Evolutionary conservation across 495 filamentous ascomycete species (phyloP).

Genomic region (Trichoderma reesei): DNA sequence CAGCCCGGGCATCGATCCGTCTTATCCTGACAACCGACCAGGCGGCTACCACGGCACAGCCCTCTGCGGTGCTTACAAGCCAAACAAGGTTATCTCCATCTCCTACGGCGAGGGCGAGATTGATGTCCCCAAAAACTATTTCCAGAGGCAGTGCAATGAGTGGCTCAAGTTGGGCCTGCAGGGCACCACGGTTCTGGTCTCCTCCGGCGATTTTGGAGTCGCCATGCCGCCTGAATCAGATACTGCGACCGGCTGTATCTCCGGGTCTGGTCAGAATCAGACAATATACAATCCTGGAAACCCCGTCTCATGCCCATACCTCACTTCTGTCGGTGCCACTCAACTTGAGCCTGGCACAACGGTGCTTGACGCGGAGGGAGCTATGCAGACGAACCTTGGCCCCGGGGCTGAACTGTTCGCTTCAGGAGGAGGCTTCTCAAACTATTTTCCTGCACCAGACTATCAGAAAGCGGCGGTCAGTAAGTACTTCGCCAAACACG

Average conservation of each 20-base stretch:
- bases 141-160: constrained; percentile 24
- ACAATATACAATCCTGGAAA: constrained; percentile 18
- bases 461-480: constrained; percentile 49
- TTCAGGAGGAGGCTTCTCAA: constrained; percentile 60
- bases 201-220: constrained; percentile 52
- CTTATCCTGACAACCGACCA: constrained; percentile 37
- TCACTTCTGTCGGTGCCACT: constrained; percentile 26
- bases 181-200: constrained; percentile 46
- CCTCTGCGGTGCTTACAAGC: constrained; percentile 42
- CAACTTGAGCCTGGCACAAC: constrained; percentile 12
- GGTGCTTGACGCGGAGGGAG: neutral
- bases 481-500: constrained; percentile 36
- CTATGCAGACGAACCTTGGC: constrained; percentile 2
- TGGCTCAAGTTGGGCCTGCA: constrained; percentile 54
- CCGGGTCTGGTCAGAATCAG: constrained; percentile 11
- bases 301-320: constrained; percentile 28
- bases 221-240: constrained; percentile 33
- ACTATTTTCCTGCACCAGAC: constrained; percentile 49
- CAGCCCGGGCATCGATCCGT: constrained; percentile 26
- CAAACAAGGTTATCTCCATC: constrained; percentile 26
- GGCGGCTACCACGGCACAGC: constrained; percentile 46
- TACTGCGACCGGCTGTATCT: constrained; percentile 14
- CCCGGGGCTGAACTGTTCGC: constrained; percentile 25
- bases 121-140: constrained; percentile 20
- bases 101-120: constrained; percentile 23